phyloP scores from a whole-genome alignment of 169 alveolate species.

The Cyclospora cayetanensis region DNA sequence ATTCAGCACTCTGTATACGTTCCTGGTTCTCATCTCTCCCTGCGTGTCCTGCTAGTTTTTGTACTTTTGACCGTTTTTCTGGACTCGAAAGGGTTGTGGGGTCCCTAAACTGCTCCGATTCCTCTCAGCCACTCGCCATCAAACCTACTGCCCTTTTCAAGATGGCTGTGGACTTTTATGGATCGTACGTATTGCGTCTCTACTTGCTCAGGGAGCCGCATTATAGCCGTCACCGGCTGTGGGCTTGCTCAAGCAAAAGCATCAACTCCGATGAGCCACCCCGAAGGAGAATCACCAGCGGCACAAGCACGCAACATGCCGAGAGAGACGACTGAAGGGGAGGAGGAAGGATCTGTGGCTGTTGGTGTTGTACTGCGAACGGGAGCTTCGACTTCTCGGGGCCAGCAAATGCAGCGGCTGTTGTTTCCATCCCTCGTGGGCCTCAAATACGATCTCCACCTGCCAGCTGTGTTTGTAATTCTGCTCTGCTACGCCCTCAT shows the following conservation, averaged over 20 bases:
- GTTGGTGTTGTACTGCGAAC: conserved; percentile 84
- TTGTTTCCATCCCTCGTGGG: conserved; percentile 81
- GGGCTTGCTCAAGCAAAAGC: background rate
- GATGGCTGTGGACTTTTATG: too few species aligned
- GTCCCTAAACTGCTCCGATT: too few species aligned
- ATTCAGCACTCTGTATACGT: too few species aligned
- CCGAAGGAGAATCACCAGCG: background rate
- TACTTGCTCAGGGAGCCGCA: background rate
- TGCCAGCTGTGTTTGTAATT: conserved; percentile 73
- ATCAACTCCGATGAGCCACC: background rate
- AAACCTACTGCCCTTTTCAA: too few species aligned
- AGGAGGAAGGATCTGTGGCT: background rate
- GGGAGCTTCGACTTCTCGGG: conserved; percentile 85
- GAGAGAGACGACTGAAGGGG: background rate
- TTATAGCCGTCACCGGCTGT: background rate
- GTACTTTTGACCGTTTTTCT: too few species aligned
- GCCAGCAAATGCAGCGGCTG: conserved; percentile 85
- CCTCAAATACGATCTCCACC: conserved; percentile 74
- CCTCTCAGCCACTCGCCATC: too few species aligned
- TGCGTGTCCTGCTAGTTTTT: too few species aligned
- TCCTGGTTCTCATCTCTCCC: too few species aligned
- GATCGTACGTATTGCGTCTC: background rate
- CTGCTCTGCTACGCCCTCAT: conserved; percentile 69
- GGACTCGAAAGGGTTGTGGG: too few species aligned
- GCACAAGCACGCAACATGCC: background rate